Percentiles rank a stretch among this genome's conserved stretches.
Evolutionary conservation across 441 rosid genomes (phyloP).

Genomic region (Codiaeum variegatum): DNA sequence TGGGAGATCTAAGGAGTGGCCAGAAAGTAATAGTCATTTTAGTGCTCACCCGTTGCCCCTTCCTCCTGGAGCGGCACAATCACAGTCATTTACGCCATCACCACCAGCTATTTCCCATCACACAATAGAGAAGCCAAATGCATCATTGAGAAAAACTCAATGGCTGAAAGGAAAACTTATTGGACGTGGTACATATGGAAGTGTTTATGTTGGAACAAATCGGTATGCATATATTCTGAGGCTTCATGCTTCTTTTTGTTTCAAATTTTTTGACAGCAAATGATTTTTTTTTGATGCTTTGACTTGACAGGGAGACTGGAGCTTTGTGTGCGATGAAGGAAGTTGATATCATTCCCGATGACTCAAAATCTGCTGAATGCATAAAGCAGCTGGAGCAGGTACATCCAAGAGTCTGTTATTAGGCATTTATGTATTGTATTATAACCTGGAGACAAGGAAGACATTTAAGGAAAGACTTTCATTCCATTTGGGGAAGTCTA

Average conservation of each 20-base stretch:
- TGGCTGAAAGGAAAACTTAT: constrained; percentile 78
- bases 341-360: constrained; percentile 76
- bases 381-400: constrained; percentile 92
- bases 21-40: constrained; percentile 28
- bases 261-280: background rate
- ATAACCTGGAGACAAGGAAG: background rate
- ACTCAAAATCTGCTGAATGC: constrained; percentile 76
- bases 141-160: constrained; percentile 32
- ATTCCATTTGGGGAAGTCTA: background rate
- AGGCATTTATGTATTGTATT: constrained; percentile 7
- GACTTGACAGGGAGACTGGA: constrained; percentile 66
- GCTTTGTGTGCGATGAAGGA: constrained; percentile 93
- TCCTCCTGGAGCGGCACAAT: constrained; percentile 42
- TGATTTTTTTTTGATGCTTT: background rate
- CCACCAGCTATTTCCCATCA: constrained; percentile 25
- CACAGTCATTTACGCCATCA: constrained; percentile 23
- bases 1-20: constrained; percentile 32
- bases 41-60: constrained; percentile 61
- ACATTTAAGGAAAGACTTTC: background rate
- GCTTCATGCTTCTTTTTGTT: constrained; percentile 3
- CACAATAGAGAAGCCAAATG: constrained; percentile 25
- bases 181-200: constrained; percentile 76
- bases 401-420: constrained; percentile 6
- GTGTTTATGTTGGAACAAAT: constrained; percentile 56
- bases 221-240: constrained; percentile 30